These are phyloP conservation scores for Ganoderma resinaceum DNA, from an alignment of 1,284 basidiomycete genomes.

Conservation along the genomic window DNA sequence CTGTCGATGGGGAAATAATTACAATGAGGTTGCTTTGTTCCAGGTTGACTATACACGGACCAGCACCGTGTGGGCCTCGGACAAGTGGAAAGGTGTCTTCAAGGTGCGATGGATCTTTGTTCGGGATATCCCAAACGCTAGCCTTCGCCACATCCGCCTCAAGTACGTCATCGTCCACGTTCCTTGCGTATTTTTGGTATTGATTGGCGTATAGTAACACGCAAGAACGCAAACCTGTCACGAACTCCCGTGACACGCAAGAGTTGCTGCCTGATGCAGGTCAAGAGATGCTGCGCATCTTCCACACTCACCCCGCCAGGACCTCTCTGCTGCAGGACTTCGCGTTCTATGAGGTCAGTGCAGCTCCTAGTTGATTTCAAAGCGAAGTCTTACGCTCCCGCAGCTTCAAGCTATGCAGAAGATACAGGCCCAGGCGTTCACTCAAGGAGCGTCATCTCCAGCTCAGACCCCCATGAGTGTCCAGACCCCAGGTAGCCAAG, in stretches of 20 bases:
- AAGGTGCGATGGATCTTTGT: constrained; percentile 96
- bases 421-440: constrained; percentile 39
- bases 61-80: constrained; percentile 95
- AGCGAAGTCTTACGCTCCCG: constrained; percentile 13
- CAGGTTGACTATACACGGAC: constrained; percentile 85
- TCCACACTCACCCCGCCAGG: constrained; percentile 89
- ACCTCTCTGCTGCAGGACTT: constrained; percentile 95
- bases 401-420: constrained; percentile 85
- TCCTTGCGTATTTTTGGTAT: background rate
- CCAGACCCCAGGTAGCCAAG: constrained; percentile 34
- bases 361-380: background rate
- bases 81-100: constrained; percentile 99
- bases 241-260: constrained; percentile 91
- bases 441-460: constrained; percentile 49
- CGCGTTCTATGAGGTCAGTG: constrained; percentile 87
- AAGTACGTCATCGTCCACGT: constrained; percentile 56
- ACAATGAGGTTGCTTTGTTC: background rate
- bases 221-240: constrained; percentile 95
- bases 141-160: constrained; percentile 83
- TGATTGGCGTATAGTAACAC: constrained; percentile 76
- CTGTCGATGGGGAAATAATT: background rate
- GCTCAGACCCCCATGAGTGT: constrained; percentile 35
- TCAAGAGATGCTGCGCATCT: constrained; percentile 93
- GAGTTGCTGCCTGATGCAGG: constrained; percentile 94
- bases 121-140: constrained; percentile 90